Base-by-base conservation (phyloP, 1,284 basidiomycete species). In the Blastosporella zonata region DNA sequence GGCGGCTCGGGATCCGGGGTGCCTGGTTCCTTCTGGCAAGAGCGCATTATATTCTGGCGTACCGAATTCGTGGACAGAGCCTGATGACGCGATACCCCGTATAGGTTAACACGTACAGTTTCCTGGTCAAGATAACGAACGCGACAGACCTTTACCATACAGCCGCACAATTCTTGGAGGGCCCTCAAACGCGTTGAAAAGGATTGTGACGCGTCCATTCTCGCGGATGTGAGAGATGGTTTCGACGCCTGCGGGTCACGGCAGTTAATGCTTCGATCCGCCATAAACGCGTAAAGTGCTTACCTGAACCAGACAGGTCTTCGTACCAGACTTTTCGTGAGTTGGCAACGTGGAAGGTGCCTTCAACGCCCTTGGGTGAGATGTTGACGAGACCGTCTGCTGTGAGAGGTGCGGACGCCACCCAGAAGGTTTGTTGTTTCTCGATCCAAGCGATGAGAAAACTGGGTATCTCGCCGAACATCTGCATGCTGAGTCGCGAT, bases 201-300 rank as follows among this genome's bases (percentile, higher is more conserved):
- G 58, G 35, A 79, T 65, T 0, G 76, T 78, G 18, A 78, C 67
- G 31, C 75, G 65, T 2, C 67, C 69, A 43, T 79, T 79, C 55
- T 79, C 74, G 10, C 72, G 69, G 37, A 77, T 56, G 47, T 79
- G 77, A 1, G 76, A 63, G 18, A 78, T 69, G 1, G 75, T 79
- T 55, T 79, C 77, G 17, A 70, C 57, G 9, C 76, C 76, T 78
- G 43, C 10, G 13, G 12, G 21, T 27, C 20, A 36, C 17, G 36
- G 28, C 18, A 13, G 37, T 49, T 6, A 46, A 44, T 25, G 35
- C 8, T 18, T 38, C 29, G 31, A 36, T 41, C 41, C 27, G 21
- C 15, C 9, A 15, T 29, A 18, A 29, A 2, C 10, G 20, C 3
- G 31, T 28, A 29, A 49, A 13, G 22, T 41, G 23, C 29, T 42